Base-by-base conservation (phyloP, 2,329 filamentous ascomycete species). In the Xylariaceae sp. region DNA sequence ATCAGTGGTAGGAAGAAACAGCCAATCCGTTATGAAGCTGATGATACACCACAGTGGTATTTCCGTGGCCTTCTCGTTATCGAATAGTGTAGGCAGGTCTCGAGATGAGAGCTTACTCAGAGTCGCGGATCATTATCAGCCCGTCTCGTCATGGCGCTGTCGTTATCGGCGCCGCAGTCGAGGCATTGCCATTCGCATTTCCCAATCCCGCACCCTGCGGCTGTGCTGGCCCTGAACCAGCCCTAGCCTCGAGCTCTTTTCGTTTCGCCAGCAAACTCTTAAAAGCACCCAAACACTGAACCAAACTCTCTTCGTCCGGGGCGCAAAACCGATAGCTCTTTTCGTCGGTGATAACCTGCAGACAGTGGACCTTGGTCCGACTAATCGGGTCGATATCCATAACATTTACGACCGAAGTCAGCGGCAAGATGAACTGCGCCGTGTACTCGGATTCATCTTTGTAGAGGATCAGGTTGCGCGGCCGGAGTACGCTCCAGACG, bases 341-440 rank as follows among this genome's bases (percentile, higher is more conserved):
- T 62, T 97, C 92, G 58, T 96, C 92, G 27, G 86, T 88, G 60
- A 98, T 95, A 58, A 97, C 79, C 67, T 97, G 92, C 64, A 97
- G 76, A 66, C 93, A 97, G 62, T 87, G 83, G 37, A 76, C 78
- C 71, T 95, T 96, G 56, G 83, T 93, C 60, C 79, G 85, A 59
- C 86, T 92, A 52, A 95, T 72, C 0, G 91, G 85, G 56, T 97
- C 89, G 44, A 95, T 88, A 60, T 97, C 93, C 19, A 96, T 91
- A 1, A 88, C 91, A 56, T 94, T 88, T 58, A 97, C 85, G 42
- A 98, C 83, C 44, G 76, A 82, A 7, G 80, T 74, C 57, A 97
- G 80, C 4, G 86, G 82, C 25, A 96, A 73, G 56, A 98, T 86
- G 56, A 90, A 84, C 50, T 86, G 76, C 1, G 91, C 88, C 11